Conservation (phyloP, 805 yeast genomes). For the Vanderwaltozyma polyspora region DNA sequence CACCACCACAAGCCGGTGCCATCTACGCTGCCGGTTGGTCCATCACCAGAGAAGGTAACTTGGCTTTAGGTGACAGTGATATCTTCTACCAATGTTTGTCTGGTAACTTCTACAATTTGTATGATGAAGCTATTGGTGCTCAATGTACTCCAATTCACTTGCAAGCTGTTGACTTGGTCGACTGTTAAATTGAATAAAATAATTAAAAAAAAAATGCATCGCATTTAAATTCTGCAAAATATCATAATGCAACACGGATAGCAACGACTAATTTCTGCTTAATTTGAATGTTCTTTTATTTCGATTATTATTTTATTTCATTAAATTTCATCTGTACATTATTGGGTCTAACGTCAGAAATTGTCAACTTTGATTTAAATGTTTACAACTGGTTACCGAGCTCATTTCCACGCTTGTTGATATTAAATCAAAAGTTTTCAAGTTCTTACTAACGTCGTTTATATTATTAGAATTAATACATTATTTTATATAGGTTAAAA, state of each 20-base stretch:
- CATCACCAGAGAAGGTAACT: conserved; percentile 36
- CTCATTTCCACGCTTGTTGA: too few relatives aligned
- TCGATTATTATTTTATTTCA: not conserved
- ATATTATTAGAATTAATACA: too few relatives aligned
- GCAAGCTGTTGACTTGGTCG: conserved; percentile 44
- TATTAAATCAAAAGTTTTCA: too few relatives aligned
- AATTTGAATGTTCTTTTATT: not conserved
- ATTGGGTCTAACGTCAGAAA: too few relatives aligned
- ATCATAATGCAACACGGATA: too few relatives aligned
- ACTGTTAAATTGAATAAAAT: conserved; percentile 33
- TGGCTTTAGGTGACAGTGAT: conserved; percentile 46
- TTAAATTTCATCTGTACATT: not conserved
- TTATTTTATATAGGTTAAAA: too few relatives aligned
- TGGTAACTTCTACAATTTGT: conserved; percentile 67
- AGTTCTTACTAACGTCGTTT: too few relatives aligned
- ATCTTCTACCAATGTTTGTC: conserved; percentile 61
- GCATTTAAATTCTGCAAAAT: too few relatives aligned
- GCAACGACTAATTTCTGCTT: too few relatives aligned
- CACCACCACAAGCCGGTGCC: conserved; percentile 58
- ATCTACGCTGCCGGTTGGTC: conserved; percentile 50
- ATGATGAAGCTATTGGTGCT: conserved; percentile 47
- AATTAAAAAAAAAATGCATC: not conserved
- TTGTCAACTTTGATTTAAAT: too few relatives aligned
- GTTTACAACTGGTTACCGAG: too few relatives aligned
- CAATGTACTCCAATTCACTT: conserved; percentile 58